Percentiles rank a stretch among this genome's conserved stretches.
Evolutionary conservation across 2,329 filamentous ascomycete species (phyloP).

Genomic region (Uncinocarpus reesii): DNA sequence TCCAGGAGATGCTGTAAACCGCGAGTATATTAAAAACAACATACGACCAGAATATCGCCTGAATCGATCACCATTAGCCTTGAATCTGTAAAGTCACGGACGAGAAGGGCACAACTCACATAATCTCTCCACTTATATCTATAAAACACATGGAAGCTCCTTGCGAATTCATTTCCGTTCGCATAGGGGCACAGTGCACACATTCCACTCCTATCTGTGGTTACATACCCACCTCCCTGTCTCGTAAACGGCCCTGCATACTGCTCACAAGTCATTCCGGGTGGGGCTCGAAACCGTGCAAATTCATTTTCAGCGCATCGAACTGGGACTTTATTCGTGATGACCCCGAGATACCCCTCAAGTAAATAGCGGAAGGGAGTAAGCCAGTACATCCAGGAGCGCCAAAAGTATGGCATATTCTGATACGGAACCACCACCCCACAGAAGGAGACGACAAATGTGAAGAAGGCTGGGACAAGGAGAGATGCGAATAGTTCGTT

Average conservation of each 20-base stretch:
- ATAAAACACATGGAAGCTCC: constrained; percentile 51
- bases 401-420: constrained; percentile 57
- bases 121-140: constrained; percentile 56
- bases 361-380: constrained; percentile 59
- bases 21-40: constrained; percentile 53
- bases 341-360: constrained; percentile 49
- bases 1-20: constrained; percentile 45
- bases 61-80: neutral
- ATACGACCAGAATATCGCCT: constrained; percentile 53
- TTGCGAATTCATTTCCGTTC: constrained; percentile 51
- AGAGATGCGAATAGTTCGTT: constrained; percentile 58
- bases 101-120: constrained; percentile 26
- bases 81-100: neutral
- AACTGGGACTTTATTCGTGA: constrained; percentile 47
- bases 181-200: constrained; percentile 57
- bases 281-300: constrained; percentile 50
- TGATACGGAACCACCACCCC: constrained; percentile 61
- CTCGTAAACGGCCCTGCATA: constrained; percentile 48
- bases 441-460: constrained; percentile 61
- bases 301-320: constrained; percentile 48
- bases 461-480: constrained; percentile 58
- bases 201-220: constrained; percentile 43
- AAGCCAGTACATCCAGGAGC: constrained; percentile 54
- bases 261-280: constrained; percentile 49
- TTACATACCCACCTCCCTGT: constrained; percentile 51